These are phyloP conservation scores for Raddia distichophylla DNA, from an alignment of 176 grass and related monocot species.

Conservation along the genomic window DNA sequence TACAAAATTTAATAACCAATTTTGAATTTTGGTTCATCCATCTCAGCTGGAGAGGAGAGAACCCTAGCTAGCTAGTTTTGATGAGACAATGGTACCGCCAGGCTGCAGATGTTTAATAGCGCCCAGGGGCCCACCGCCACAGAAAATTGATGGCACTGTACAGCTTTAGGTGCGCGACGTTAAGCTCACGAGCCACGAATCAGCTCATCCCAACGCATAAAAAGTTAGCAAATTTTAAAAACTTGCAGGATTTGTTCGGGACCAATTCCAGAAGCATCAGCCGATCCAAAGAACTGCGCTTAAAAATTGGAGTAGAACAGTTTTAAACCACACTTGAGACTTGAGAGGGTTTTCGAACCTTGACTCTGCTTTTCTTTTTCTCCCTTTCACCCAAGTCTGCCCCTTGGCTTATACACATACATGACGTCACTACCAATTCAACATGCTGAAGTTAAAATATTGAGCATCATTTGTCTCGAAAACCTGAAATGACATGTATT, in stretches of 20 bases:
- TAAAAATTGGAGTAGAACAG: no score
- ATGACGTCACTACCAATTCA: not conserved
- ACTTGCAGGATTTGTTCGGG: no score
- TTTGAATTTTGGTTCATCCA: not conserved
- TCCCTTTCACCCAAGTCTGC: no score
- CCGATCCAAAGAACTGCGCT: no score
- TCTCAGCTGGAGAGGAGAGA: not conserved
- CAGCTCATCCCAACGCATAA: not conserved
- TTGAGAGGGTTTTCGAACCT: no score
- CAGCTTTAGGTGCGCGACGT: not conserved
- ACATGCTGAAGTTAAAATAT: not conserved
- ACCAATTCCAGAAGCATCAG: not conserved
- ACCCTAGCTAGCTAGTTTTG: not conserved
- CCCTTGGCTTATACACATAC: no score
- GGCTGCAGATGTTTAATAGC: slow-evolving; percentile 5
- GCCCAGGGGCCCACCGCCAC: not conserved
- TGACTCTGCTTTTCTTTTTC: no score
- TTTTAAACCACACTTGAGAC: no score
- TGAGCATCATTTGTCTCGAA: no score
- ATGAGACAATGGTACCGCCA: not conserved
- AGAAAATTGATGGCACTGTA: slow-evolving; percentile 9
- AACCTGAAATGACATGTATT: not conserved
- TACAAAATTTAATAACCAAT: not conserved
- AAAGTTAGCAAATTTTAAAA: not conserved
- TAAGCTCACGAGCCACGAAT: not conserved